Conservation (phyloP, 495 filamentous ascomycete genomes). For the Extremus antarcticus region DNA sequence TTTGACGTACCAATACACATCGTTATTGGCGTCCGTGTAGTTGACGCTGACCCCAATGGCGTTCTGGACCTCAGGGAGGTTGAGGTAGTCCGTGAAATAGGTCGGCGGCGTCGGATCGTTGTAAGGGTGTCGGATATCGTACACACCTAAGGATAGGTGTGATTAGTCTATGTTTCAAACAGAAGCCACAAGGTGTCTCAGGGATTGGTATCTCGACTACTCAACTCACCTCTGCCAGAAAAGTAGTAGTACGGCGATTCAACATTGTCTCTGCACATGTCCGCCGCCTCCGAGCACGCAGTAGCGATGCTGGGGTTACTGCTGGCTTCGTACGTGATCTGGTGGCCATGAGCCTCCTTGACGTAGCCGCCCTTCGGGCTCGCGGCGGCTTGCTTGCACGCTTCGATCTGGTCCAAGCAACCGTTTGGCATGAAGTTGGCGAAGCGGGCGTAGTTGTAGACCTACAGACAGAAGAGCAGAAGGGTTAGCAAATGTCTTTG, state of each 20-base stretch:
- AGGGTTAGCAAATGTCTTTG: neutral
- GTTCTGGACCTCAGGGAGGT: constrained; percentile 34
- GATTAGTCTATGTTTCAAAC: too few relatives aligned
- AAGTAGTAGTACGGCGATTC: constrained; percentile 36
- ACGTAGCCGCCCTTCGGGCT: constrained; percentile 29
- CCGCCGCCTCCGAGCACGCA: constrained; percentile 29
- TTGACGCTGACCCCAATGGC: constrained; percentile 43
- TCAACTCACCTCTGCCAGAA: neutral
- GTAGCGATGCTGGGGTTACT: constrained; percentile 1
- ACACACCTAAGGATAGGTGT: constrained; percentile 25
- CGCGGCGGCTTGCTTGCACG: constrained; percentile 31
- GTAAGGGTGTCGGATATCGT: constrained; percentile 42
- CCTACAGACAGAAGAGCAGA: neutral
- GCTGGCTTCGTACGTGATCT: neutral
- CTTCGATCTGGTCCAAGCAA: constrained; percentile 29
- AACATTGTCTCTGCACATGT: constrained; percentile 36
- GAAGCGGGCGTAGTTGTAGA: constrained; percentile 39
- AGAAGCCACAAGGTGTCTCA: too few relatives aligned
- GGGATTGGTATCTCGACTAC: too few relatives aligned
- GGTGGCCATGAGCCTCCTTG: neutral
- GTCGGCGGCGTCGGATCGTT: constrained; percentile 40
- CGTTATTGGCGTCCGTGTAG: constrained; percentile 34
- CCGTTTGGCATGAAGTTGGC: constrained; percentile 35
- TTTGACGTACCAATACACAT: constrained; percentile 34
- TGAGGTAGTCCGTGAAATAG: constrained; percentile 39